Evolutionary conservation across 2,329 filamentous ascomycete species (phyloP).

Genomic region (Cercospora sp.): DNA sequence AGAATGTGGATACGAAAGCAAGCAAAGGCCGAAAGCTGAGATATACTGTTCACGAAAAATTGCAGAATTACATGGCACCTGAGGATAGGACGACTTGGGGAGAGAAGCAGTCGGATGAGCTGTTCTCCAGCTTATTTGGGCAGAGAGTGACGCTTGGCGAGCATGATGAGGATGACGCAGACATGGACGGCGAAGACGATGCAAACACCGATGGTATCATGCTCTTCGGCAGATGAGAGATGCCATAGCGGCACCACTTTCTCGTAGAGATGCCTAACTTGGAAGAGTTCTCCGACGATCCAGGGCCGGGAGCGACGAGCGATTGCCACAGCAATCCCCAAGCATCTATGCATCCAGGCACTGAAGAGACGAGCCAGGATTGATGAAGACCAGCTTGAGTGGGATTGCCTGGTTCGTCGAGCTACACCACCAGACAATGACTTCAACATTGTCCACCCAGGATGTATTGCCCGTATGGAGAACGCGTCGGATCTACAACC

Average conservation of each 20-base stretch:
- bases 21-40: conserved; percentile 93
- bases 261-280: not conserved
- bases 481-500: not conserved
- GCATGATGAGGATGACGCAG: conserved; percentile 40
- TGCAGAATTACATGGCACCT: conserved; percentile 97
- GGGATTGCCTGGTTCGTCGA: not conserved
- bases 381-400: not conserved
- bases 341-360: not conserved
- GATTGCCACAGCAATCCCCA: not conserved
- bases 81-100: conserved; percentile 82
- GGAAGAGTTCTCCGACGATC: not conserved
- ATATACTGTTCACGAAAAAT: conserved; percentile 93
- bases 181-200: conserved; percentile 35
- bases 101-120: conserved; percentile 70
- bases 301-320: not conserved
- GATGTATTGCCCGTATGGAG: not conserved
- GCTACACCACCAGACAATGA: not conserved
- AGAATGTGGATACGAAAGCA: conserved; percentile 86
- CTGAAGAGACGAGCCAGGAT: not conserved
- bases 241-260: not conserved
- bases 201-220: conserved; percentile 35
- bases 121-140: conserved; percentile 55
- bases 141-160: conserved; percentile 48
- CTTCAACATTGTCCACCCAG: not conserved
- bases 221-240: conserved; percentile 33